Evolutionary conservation across 257 asterid genomes (phyloP).

Genomic region (Vinca minor): DNA sequence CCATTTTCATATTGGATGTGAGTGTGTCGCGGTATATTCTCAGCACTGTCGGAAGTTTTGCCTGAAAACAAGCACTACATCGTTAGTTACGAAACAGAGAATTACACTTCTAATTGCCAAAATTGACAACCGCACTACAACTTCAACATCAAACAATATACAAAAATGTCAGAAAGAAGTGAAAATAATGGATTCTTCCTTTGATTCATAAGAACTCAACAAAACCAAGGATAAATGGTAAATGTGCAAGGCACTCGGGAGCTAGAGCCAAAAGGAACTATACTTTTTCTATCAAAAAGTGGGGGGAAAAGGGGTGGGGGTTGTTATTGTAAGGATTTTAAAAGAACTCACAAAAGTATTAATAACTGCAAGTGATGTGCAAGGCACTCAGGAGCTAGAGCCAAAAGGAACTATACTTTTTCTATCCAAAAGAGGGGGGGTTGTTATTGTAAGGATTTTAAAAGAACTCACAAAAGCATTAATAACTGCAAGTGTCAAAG

Average conservation of each 20-base stretch:
- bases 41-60: constrained; percentile 88
- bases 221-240: background rate
- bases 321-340: background rate
- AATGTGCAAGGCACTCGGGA: background rate
- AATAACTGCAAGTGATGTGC: background rate
- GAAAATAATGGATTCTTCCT: background rate
- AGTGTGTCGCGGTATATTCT: constrained; percentile 87
- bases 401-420: background rate
- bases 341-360: background rate
- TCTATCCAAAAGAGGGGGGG: background rate
- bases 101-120: background rate
- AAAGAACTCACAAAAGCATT: background rate
- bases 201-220: background rate
- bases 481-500: background rate
- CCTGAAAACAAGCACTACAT: constrained; percentile 42
- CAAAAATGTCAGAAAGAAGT: background rate
- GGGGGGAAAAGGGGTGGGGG: background rate
- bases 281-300: background rate
- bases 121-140: background rate
- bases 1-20: constrained; percentile 75
- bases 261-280: background rate
- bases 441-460: background rate
- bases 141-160: background rate
- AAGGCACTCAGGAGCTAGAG: background rate
- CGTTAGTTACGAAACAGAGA: background rate